A percentile compares a stretch with the other conserved stretches of the same genome.
Evolutionary conservation across 768 basidiomycete species (phyloP).

Genomic region (Megacollybia marginata): DNA sequence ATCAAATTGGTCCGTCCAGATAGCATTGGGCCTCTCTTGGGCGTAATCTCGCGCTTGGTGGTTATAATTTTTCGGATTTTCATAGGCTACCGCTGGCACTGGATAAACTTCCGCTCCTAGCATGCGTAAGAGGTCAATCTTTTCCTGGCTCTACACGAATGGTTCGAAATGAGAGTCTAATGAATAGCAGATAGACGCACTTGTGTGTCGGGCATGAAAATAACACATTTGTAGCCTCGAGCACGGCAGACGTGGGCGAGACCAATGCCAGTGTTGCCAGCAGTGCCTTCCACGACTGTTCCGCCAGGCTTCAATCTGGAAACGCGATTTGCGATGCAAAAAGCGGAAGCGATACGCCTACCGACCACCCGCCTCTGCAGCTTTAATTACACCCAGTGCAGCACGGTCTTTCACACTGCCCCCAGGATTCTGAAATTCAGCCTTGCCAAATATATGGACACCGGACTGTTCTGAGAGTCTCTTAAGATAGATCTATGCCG

Average conservation of each 20-base stretch:
- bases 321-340: not conserved
- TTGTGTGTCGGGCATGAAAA: conserved; percentile 97
- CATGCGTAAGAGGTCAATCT: conserved; percentile 96
- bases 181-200: conserved; percentile 21
- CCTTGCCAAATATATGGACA: conserved; percentile 85
- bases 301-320: conserved; percentile 82
- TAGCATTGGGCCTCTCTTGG: conserved; percentile 60
- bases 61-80: conserved; percentile 94
- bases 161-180: conserved; percentile 1
- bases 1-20: conserved; percentile 99
- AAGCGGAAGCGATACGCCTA: conserved; percentile 15
- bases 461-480: conserved; percentile 77
- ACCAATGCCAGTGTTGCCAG: conserved; percentile 97
- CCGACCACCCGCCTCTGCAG: conserved; percentile 83
- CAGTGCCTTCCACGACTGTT: conserved; percentile 95
- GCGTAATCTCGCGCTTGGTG: conserved; percentile 94
- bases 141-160: conserved; percentile 80
- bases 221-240: conserved; percentile 93
- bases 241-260: conserved; percentile 92
- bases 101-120: conserved; percentile 95
- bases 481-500: conserved; percentile 73
- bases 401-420: conserved; percentile 98
- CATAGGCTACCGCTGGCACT: conserved; percentile 94
- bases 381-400: conserved; percentile 77
- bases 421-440: conserved; percentile 97